phyloP scores from a whole-genome alignment of 2,329 filamentous ascomycete species.

The Chrysosphaeria jannelii region DNA sequence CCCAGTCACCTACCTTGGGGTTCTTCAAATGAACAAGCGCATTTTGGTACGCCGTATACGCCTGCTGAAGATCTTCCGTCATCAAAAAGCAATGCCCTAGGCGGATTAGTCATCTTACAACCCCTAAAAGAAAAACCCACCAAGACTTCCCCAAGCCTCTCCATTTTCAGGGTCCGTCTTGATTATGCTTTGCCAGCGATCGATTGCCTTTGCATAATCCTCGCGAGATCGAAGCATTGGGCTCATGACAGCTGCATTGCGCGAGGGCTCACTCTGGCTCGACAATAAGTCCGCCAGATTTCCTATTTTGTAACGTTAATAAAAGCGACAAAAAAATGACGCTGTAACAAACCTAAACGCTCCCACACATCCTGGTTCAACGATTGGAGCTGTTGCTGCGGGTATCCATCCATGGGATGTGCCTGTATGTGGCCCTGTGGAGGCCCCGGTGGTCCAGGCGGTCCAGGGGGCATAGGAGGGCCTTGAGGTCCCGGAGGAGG shows the following conservation, averaged over 20 bases:
- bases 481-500: conserved; percentile 22
- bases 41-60: conserved; percentile 88
- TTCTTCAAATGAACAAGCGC: conserved; percentile 78
- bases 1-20: no score
- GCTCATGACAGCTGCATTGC: conserved; percentile 88
- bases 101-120: no score
- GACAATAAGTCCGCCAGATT: no score
- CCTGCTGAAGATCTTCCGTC: conserved; percentile 94
- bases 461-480: conserved; percentile 10
- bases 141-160: conserved; percentile 86
- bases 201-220: conserved; percentile 77
- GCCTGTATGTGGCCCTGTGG: no score
- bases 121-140: no score
- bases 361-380: no score
- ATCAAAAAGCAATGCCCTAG: conserved; percentile 98
- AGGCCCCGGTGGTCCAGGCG: no score
- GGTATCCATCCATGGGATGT: no score
- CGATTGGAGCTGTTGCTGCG: no score
- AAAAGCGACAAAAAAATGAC: no score
- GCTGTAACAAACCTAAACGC: no score
- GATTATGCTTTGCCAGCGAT: conserved; percentile 71
- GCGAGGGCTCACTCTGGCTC: conserved; percentile 70
- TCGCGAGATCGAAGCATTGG: conserved; percentile 75
- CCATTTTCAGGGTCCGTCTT: conserved; percentile 75
- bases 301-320: no score